phyloP scores from a whole-genome alignment of 495 filamentous ascomycete genomes.

The Neurospora sp. region DNA sequence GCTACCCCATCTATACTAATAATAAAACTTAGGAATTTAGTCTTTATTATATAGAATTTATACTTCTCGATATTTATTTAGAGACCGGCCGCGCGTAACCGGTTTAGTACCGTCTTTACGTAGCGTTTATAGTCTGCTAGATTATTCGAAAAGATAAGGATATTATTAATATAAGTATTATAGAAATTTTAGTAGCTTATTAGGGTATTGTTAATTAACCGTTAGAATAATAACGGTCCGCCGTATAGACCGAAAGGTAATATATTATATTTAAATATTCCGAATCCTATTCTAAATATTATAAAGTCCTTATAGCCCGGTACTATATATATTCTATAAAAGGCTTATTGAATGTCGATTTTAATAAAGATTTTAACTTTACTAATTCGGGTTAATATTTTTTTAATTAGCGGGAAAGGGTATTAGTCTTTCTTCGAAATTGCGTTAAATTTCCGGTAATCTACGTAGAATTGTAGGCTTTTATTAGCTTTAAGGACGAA shows the following conservation, averaged over 20 bases:
- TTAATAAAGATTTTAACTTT: no score
- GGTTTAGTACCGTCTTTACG: conserved; percentile 2
- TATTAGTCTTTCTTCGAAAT: no score
- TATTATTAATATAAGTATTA: background rate
- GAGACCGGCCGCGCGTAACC: conserved; percentile 1
- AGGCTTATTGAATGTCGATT: conserved; percentile 4
- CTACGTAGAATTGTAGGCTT: conserved; percentile 30
- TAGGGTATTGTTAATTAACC: conserved; percentile 18
- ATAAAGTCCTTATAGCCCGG: conserved; percentile 20
- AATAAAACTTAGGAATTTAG: conserved; percentile 18
- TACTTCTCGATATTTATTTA: conserved; percentile 6
- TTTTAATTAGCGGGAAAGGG: no score
- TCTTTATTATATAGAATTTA: conserved; percentile 15
- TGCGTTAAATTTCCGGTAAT: conserved; percentile 24
- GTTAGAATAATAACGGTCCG: background rate
- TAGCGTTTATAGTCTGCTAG: background rate
- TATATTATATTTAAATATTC: conserved; percentile 22
- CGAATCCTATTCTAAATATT: conserved; percentile 18
- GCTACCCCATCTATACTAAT: conserved; percentile 5
- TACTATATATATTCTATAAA: conserved; percentile 14
- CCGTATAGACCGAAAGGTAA: conserved; percentile 25
- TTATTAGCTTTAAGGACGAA: conserved; percentile 26
- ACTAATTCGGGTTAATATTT: no score
- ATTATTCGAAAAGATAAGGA: background rate
- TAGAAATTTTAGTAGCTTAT: conserved; percentile 13